Evolutionary conservation across 768 basidiomycete genomes (phyloP).

Genomic region (Auricularia heimuer): DNA sequence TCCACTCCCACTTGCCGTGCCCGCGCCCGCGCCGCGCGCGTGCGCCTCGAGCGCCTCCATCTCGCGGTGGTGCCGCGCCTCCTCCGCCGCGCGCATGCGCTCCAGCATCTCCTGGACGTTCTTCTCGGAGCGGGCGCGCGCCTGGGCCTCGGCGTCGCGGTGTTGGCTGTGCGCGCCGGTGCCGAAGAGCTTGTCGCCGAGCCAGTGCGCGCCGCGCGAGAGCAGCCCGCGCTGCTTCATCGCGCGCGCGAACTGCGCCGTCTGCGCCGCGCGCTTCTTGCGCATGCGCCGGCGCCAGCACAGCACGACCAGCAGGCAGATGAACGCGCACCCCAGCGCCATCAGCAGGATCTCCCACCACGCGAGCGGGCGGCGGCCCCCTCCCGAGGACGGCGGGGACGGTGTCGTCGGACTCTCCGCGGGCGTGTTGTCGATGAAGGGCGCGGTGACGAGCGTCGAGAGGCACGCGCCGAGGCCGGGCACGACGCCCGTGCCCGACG

Average conservation of each 20-base stretch:
- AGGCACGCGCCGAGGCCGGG: slow-evolving; percentile 71
- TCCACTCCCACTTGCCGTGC: not conserved
- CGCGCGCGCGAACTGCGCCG: slow-evolving; percentile 42
- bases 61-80: slow-evolving; percentile 36
- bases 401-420: slow-evolving; percentile 32
- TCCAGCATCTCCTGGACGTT: slow-evolving; percentile 40
- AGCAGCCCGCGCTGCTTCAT: slow-evolving; percentile 53
- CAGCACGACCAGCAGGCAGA: slow-evolving; percentile 57
- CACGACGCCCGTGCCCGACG: slow-evolving; percentile 42
- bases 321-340: slow-evolving; percentile 71
- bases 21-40: slow-evolving; percentile 21
- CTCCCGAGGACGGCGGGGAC: slow-evolving; percentile 33
- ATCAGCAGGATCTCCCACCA: slow-evolving; percentile 88
- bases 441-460: slow-evolving; percentile 53
- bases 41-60: slow-evolving; percentile 34
- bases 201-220: slow-evolving; percentile 23
- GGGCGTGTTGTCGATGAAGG: slow-evolving; percentile 17
- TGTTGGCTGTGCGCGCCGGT: slow-evolving; percentile 19
- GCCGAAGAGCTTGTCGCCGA: slow-evolving; percentile 52
- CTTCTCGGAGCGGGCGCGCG: slow-evolving; percentile 12
- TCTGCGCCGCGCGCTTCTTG: slow-evolving; percentile 57
- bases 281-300: slow-evolving; percentile 62
- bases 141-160: slow-evolving; percentile 13
- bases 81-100: slow-evolving; percentile 41
- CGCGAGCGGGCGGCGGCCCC: slow-evolving; percentile 41